Conservation (phyloP, 169 alveolate genomes). For the Plasmodium vivax region DNA sequence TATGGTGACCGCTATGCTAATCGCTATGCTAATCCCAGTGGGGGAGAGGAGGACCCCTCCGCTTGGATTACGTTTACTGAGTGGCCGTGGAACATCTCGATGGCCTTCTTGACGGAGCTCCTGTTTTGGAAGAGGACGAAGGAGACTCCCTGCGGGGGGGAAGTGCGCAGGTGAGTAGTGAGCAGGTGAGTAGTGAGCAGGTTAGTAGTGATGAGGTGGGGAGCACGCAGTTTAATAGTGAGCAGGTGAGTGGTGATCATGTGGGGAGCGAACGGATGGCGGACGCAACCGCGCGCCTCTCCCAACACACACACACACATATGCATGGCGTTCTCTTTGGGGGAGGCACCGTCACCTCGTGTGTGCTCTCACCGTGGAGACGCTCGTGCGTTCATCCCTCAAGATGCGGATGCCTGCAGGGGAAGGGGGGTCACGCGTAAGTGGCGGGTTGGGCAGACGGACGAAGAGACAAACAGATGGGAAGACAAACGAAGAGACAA, state of each 20-base stretch:
- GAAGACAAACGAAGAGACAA: too few species aligned
- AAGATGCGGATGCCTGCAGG: conserved; percentile 28
- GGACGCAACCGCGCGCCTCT: neutral
- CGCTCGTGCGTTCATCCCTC: conserved; percentile 13
- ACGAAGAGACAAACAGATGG: too few species aligned
- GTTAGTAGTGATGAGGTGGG: neutral
- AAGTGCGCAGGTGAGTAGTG: neutral
- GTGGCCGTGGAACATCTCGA: conserved; percentile 41
- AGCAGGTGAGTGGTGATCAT: too few species aligned
- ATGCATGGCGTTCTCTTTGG: neutral
- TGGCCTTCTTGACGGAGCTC: conserved; percentile 54
- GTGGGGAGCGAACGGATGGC: too few species aligned
- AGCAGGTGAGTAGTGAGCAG: neutral
- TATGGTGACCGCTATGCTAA: neutral
- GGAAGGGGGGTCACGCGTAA: neutral
- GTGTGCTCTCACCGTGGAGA: conserved; percentile 24
- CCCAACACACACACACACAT: neutral
- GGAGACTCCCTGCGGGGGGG: conserved; percentile 21
- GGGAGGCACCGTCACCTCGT: neutral
- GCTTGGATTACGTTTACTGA: conserved; percentile 15
- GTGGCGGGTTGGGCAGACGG: neutral
- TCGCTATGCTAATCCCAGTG: neutral
- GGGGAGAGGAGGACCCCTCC: neutral
- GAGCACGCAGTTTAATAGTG: too few species aligned
- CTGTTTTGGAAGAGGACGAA: conserved; percentile 35